Evolutionary conservation across 495 filamentous ascomycete genomes (phyloP), one percentile per base, ranked within the genome.

Genomic region (Rhypophila decipiens): DNA sequence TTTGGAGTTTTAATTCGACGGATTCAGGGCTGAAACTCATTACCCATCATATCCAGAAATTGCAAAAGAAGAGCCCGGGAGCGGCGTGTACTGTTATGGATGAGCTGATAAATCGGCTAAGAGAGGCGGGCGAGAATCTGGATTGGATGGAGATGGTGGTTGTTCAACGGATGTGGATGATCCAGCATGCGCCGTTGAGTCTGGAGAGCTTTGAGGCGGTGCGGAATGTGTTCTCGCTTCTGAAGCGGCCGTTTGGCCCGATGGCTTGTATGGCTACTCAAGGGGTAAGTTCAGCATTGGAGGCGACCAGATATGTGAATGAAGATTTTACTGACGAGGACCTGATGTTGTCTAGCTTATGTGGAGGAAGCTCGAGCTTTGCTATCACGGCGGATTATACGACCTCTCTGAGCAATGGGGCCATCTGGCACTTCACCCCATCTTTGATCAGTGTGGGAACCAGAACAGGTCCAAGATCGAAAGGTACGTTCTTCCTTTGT

Each of bases 351-450:
- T 24, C 1, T 36, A 90, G 81, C 66, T 93, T 10, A 67, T 94
- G 21, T 93, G 88, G 86, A 95, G 88, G 61, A 71, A 72, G 36
- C 67, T 87, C 23, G 85, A 88, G 29, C 62, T 69, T 3, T 69
- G 70, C 19, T 78, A 77, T 49, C 68, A 58, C 11, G 70, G 77
- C 33, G 67, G 71, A 1, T 66, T 78, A 23, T 76, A 75, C 45
- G 71, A 75, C 13, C 46, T 68, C 21, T 75, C 84, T 2, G 76
- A 84, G 53, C 64, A 64, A 44, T 96, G 88, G 90, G 93, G 87
- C 58, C 69, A 57, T 15, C 62, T 93, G 15, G 79, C 81, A n/a
- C 65, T 83, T 35, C 83, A 88, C 47, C 50, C 60, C 19, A 53
- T 86, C 12, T 87, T 95, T 51, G 58, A 76, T 23, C 76, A 77